Percentiles rank a stretch among this genome's conserved stretches.
These are phyloP conservation scores for Saccharomycopsis hybrid DNA, from an alignment of 1,139 yeast species.

Conservation along the genomic window DNA sequence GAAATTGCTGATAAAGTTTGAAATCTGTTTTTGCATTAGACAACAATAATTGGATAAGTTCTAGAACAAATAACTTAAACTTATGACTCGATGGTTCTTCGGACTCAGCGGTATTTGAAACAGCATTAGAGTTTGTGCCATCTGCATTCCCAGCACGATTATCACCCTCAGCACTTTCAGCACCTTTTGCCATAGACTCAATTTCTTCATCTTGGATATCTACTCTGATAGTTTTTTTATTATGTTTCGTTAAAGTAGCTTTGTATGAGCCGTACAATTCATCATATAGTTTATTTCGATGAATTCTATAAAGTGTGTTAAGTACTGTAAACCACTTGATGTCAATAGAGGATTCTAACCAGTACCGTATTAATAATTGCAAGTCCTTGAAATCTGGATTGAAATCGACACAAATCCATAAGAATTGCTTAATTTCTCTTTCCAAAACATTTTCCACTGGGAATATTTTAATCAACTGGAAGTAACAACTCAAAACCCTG, in stretches of 20 bases:
- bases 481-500: constrained; percentile 32
- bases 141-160: constrained; percentile 25
- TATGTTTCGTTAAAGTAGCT: constrained; percentile 24
- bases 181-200: constrained; percentile 34
- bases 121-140: constrained; percentile 21
- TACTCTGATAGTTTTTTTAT: constrained; percentile 24
- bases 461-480: constrained; percentile 33
- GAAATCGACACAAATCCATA: constrained; percentile 40
- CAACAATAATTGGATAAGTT: constrained; percentile 49
- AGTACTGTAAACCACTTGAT: constrained; percentile 34
- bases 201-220: constrained; percentile 40
- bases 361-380: constrained; percentile 21
- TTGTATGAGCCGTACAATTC: constrained; percentile 27
- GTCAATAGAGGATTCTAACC: constrained; percentile 20
- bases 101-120: constrained; percentile 26
- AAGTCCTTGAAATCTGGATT: constrained; percentile 28
- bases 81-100: constrained; percentile 65
- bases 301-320: constrained; percentile 31
- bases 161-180: constrained; percentile 28
- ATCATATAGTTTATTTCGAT: constrained; percentile 30
- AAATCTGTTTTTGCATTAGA: constrained; percentile 36
- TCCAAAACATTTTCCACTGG: constrained; percentile 29
- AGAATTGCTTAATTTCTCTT: constrained; percentile 29
- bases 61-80: constrained; percentile 56
- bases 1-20: constrained; percentile 37